Evolutionary conservation across 75 land plant genomes (phyloP).

Genomic region (Picea sitchensis): DNA sequence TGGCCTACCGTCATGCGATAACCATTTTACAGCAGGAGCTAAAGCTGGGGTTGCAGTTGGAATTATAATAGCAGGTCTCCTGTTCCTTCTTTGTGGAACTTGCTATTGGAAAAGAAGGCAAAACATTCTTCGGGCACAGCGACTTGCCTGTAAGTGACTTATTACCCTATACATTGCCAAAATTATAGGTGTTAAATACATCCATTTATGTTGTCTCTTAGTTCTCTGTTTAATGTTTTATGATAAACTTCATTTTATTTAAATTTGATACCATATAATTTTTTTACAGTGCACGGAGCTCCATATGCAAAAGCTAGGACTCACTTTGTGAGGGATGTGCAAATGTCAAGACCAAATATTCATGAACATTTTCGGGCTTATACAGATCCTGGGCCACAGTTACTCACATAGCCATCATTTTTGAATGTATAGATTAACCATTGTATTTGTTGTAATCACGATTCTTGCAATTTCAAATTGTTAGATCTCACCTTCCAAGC

Average conservation of each 20-base stretch:
- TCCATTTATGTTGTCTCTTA: not conserved
- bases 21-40: slow-evolving; percentile 49
- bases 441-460: not conserved
- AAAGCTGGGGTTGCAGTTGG: slow-evolving; percentile 69
- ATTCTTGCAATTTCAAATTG: not conserved
- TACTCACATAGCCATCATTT: slow-evolving; percentile 26
- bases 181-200: not conserved
- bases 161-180: not conserved
- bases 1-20: slow-evolving; percentile 68
- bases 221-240: not conserved
- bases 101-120: slow-evolving; percentile 76
- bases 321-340: slow-evolving; percentile 63
- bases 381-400: slow-evolving; percentile 44
- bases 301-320: slow-evolving; percentile 94
- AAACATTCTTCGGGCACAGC: slow-evolving; percentile 80
- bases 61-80: slow-evolving; percentile 15
- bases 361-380: slow-evolving; percentile 39
- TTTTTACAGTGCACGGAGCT: slow-evolving; percentile 79
- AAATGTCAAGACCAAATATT: slow-evolving; percentile 54
- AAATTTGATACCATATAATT: not conserved
- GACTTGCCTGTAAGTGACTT: slow-evolving; percentile 43
- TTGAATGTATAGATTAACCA: not conserved
- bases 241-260: not conserved
- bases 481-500: not conserved
- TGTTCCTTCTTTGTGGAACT: slow-evolving; percentile 32